These are phyloP conservation scores for Cenococcum geophilum DNA, from an alignment of 495 filamentous ascomycete species.

Conservation along the genomic window DNA sequence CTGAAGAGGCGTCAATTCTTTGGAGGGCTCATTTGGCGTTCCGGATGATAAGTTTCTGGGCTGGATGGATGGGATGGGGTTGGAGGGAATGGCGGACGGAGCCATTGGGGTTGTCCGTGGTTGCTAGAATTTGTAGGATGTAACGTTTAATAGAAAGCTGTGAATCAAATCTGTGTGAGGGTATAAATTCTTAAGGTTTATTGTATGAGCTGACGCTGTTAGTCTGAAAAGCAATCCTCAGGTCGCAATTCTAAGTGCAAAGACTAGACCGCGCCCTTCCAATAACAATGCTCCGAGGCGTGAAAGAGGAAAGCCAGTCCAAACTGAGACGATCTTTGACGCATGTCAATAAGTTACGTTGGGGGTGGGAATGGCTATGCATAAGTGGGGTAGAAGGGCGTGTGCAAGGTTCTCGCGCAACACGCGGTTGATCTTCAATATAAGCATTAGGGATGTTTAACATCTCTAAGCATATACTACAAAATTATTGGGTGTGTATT, in stretches of 20 bases:
- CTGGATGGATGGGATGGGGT: not conserved
- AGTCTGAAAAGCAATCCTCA: no score
- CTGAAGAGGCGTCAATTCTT: constrained; percentile 34
- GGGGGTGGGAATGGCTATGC: not conserved
- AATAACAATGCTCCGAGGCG: not conserved
- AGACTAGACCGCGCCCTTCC: not conserved
- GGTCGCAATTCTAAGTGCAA: no score
- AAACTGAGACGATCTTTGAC: not conserved
- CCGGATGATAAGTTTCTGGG: not conserved
- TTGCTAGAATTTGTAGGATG: not conserved
- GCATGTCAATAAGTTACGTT: not conserved
- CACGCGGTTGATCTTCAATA: no score
- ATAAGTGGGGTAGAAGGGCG: not conserved
- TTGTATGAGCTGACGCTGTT: no score
- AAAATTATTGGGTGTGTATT: no score
- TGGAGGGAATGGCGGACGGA: constrained; percentile 2
- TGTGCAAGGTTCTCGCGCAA: no score
- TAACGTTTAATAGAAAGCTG: not conserved
- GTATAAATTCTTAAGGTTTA: no score
- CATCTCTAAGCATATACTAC: no score
- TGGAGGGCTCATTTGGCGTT: constrained; percentile 1
- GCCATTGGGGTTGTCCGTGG: not conserved
- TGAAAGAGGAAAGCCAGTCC: not conserved
- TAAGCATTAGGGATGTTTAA: no score
- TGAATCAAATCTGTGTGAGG: no score